Base-by-base conservation (phyloP, 2,329 filamentous ascomycete genomes). In the Trichoderma harzianum region DNA sequence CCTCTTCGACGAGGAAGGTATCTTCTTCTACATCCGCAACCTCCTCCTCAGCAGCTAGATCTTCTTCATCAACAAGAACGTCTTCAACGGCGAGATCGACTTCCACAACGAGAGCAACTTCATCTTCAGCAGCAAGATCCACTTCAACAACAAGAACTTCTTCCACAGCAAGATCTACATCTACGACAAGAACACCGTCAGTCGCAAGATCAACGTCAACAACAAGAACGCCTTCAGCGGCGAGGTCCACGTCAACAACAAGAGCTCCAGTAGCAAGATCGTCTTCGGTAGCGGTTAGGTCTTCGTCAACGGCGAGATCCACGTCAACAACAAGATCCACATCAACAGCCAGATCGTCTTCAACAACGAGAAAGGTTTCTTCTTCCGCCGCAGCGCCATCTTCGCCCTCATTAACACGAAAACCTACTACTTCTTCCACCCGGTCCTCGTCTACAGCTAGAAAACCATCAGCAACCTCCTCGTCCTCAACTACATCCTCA, bases 291-390 rank as follows among this genome's bases (percentile, higher is more conserved):
- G 21, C 32, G 21, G 28, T n/a, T 1, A 32, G 63, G 47, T 66
- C 63, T n/a, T 55, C 63, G 3, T 66, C 63, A 55, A 55, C 63
- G 12, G 18, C 62, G 28, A 32, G 62, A 18, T 65, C 62, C 18
- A 65, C 43, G 5, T 65, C 62, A 26, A 65, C 63, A 55, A 65
- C 63, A 7, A 32, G 63, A 18, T 36, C 63, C 5, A 18, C 47
- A 1, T 58, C 53, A 16, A 7, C 65, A 30, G 34, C 34, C 11
- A 68, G 65, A n/a, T 68, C 65, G 28, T n/a, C 65, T 18, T 68
- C 65, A 18, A 60, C 55, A 32, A 60, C 65, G 36, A 60, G 65
- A n/a, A 60, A 60, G 55, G 65, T 60, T 28, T 68, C 65, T 47
- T 68, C 65, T 18, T 68, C 65, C 10, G 34, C 60, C 8, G 51